Conservation (phyloP, 345 rosid species). For the Gossypium ekmanianum region DNA sequence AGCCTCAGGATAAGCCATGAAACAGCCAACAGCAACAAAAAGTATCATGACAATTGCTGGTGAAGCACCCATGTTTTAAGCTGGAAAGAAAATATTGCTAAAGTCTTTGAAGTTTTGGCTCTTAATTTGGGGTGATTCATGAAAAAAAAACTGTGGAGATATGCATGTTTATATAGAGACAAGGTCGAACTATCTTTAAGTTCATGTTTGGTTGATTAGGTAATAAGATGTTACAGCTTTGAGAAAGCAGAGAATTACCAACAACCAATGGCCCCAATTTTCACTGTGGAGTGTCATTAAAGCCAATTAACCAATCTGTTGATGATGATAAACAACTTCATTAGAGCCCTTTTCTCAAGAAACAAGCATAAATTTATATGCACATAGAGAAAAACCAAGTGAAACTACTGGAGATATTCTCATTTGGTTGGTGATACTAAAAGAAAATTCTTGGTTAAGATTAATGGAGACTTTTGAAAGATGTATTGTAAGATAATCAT, state of each 20-base stretch:
- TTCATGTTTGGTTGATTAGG: conserved; percentile 24
- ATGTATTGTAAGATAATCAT: neutral
- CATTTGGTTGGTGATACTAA: neutral
- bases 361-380: no score
- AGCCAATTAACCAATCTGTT: conserved; percentile 22
- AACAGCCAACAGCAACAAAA: conserved; percentile 8
- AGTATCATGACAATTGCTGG: conserved; percentile 18
- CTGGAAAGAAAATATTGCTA: neutral
- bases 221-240: conserved; percentile 6
- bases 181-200: neutral
- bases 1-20: conserved; percentile 26
- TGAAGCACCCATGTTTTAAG: conserved; percentile 19
- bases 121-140: neutral
- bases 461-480: neutral
- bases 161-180: conserved; percentile 20
- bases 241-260: conserved; percentile 17
- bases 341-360: no score
- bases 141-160: conserved; percentile 8
- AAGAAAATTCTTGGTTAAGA: neutral
- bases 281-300: conserved; percentile 38
- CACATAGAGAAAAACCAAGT: no score
- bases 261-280: conserved; percentile 27
- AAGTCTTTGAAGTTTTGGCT: neutral
- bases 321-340: neutral
- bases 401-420: neutral